These are phyloP conservation scores for Solanum etuberosum DNA, from an alignment of 257 asterid genomes.

Conservation along the genomic window DNA sequence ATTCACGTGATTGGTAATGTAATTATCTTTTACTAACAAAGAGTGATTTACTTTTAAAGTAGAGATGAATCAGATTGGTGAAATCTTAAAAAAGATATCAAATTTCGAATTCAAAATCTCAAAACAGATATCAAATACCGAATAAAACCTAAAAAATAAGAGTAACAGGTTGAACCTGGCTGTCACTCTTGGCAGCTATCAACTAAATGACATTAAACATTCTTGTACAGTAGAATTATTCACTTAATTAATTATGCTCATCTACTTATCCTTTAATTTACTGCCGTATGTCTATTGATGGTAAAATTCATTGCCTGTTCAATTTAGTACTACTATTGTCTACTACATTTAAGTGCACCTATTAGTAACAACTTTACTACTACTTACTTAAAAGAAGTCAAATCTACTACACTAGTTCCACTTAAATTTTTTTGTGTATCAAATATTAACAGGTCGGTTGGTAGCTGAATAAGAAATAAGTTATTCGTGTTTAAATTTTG, in stretches of 20 bases:
- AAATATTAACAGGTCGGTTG: no score
- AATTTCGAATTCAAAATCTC: neutral
- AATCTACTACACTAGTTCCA: neutral
- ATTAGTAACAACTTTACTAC: neutral
- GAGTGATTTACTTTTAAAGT: neutral
- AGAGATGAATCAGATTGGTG: neutral
- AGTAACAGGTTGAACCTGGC: neutral
- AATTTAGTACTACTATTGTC: neutral
- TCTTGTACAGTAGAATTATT: neutral
- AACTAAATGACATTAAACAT: neutral
- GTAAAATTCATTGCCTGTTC: neutral
- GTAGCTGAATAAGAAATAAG: no score
- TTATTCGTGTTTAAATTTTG: no score
- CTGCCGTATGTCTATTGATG: neutral
- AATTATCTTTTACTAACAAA: no score
- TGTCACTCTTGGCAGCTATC: constrained; percentile 5
- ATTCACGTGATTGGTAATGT: neutral
- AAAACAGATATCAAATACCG: neutral
- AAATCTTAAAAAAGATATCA: neutral
- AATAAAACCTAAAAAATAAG: neutral
- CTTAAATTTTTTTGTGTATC: no score
- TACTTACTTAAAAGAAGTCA: neutral
- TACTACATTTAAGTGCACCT: neutral
- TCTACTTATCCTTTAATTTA: neutral
- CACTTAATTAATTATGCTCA: neutral